These are phyloP conservation scores for Scedosporium minutisporum DNA, from an alignment of 2,329 filamentous ascomycete species.

Conservation along the genomic window DNA sequence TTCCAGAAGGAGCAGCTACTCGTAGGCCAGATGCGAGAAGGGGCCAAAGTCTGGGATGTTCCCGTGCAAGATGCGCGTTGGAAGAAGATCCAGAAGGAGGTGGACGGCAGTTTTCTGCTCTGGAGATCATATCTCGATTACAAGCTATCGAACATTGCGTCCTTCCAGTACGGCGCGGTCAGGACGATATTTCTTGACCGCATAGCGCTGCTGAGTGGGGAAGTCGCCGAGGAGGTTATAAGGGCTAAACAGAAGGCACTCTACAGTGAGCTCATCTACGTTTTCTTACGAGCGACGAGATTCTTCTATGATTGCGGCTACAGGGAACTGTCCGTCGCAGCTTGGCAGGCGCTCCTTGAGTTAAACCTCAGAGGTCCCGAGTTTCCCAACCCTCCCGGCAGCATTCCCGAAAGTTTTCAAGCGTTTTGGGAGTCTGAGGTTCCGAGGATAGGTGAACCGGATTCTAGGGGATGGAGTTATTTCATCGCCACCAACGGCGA, in stretches of 20 bases:
- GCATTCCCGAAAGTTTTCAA: conserved; percentile 36
- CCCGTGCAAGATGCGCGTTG: conserved; percentile 55
- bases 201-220: conserved; percentile 12
- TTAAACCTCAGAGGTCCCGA: conserved; percentile 52
- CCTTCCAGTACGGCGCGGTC: conserved; percentile 59
- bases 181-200: conserved; percentile 51
- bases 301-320: conserved; percentile 72
- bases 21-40: conserved; percentile 63
- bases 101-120: conserved; percentile 49
- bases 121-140: conserved; percentile 70
- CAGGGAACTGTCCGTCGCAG: conserved; percentile 62
- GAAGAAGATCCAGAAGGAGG: conserved; percentile 40
- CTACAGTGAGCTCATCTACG: conserved; percentile 41
- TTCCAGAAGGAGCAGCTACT: conserved; percentile 50
- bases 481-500: conserved; percentile 29
- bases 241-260: background rate
- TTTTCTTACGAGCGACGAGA: conserved; percentile 64
- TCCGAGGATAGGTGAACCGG: conserved; percentile 64
- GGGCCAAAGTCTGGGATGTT: conserved; percentile 61
- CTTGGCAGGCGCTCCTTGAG: conserved; percentile 79
- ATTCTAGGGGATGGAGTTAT: conserved; percentile 61
- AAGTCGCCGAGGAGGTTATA: background rate
- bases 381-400: background rate
- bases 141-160: conserved; percentile 56
- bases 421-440: conserved; percentile 85